Evolutionary conservation across 768 basidiomycete species (phyloP).

Genomic region (Tylopilus vinaceipallidus): DNA sequence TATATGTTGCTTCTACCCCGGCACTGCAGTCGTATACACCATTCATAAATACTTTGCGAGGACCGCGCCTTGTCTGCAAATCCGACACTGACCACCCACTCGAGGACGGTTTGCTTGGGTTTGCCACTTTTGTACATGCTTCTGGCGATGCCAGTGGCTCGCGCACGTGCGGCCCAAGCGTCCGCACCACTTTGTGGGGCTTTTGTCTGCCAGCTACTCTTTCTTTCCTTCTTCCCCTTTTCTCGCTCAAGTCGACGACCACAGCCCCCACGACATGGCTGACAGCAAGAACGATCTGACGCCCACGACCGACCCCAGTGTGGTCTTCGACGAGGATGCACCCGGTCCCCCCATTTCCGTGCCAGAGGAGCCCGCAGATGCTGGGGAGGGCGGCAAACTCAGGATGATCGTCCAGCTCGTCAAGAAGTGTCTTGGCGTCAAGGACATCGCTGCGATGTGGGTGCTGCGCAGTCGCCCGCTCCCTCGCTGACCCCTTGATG

Average conservation of each 20-base stretch:
- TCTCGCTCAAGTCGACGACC: too few species aligned
- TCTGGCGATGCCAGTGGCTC: constrained; percentile 5
- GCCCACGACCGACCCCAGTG: constrained; percentile 2
- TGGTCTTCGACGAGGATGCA: constrained; percentile 46
- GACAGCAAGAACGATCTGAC: constrained; percentile 13
- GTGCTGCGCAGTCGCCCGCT: constrained; percentile 28
- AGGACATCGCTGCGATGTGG: constrained; percentile 92
- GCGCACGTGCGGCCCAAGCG: constrained; percentile 28
- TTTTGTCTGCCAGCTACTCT: neutral
- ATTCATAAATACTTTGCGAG: too few species aligned
- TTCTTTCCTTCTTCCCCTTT: constrained; percentile 5
- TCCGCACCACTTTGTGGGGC: constrained; percentile 14
- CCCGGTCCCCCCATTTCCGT: constrained; percentile 61
- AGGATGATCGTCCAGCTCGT: constrained; percentile 92
- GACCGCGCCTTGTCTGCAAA: too few species aligned
- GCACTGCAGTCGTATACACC: too few species aligned
- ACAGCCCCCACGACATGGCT: constrained; percentile 18
- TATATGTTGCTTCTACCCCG: too few species aligned
- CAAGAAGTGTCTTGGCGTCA: constrained; percentile 89
- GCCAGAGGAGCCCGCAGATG: constrained; percentile 67
- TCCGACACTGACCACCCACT: too few species aligned
- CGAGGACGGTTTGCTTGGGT: neutral
- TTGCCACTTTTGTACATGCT: constrained; percentile 17
- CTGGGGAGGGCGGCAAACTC: constrained; percentile 86
- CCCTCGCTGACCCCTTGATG: constrained; percentile 14